Base-by-base conservation (phyloP, 2,329 filamentous ascomycete species). In the Fusarium chaquense region DNA sequence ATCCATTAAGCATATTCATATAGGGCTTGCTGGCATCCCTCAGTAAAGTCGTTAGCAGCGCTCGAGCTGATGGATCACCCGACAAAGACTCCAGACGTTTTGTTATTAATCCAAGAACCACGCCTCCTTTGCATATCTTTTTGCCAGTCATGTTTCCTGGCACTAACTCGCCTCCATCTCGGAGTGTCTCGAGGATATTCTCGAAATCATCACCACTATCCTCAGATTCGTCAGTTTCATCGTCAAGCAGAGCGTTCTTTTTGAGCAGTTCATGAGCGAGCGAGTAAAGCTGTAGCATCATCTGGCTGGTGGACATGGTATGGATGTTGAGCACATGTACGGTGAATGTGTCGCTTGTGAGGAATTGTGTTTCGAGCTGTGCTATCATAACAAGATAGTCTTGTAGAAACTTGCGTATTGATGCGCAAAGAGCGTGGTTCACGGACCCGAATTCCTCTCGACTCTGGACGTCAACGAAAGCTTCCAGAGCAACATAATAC, bases 1-100 rank as follows among this genome's bases (percentile, higher is more conserved):
- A 99, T 78, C 98, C 95, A 76, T 99, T 99, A 65, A 99, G 83
- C 96, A 99, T 99, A 43, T 88, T 87, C 94, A 98, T 98, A 78
- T 99, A 99, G 0, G 96, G 96, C 58, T 91, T 89, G 75, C 94
- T 98, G 2, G 95, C 91, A 79, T 98, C 95, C 58, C 93, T 87
- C 43, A 99, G 81, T 30, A 99, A 81, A 5, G 90, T 91, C 13
- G 93, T 96, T 13, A 99, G 85, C 22, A 99, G 81, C 26, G 90
- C 88, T 67, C 93, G 89, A 22, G 96, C 94, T 1, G 93, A 91
- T 6, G 96, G 96, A 76, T 99, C 96, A 46, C 96, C 96, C 2
- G 95, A 96, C 89, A 98, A 95, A 16, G 91, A 90, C 71, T 96
- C 92, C 11, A 98, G 83, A 52, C 95, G 87, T 76, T 91, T 91